Evolutionary conservation across 1,284 basidiomycete genomes (phyloP), one percentile per base, ranked within the genome.

Genomic region (Sparassis latifolia): DNA sequence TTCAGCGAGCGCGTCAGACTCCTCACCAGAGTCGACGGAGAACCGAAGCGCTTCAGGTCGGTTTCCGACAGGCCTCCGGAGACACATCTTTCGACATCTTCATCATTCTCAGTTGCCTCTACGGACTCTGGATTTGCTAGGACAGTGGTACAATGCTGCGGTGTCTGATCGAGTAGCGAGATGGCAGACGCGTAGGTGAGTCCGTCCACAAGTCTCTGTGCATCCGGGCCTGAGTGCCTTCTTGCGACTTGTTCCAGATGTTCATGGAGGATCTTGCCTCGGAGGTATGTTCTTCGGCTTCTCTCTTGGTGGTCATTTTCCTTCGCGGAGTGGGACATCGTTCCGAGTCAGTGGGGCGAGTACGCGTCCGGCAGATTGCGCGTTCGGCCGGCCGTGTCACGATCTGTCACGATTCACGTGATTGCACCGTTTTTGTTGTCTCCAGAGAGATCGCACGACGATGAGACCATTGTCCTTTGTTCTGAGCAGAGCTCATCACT

Each of bases 151-250:
- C 20, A 20, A 20, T 20, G 20, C 9, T 38, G 35, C 20, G 30
- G 30, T 27, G 37, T 32, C 2, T 39, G 28, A 10, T 33, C 42
- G 1, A 39, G 32, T 4, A 45, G 32, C 10, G 41, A 39, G 6
- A 50, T 54, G 3, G 52, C 55, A n/a, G 47, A 48, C 10, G 51
- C 45, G 33, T 54, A 55, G 6, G 55, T 51, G 3, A 57, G 44
- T 5, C 55, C 55, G 12, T n/a, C 35, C 30, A 12, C 28, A 6
- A 53, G 3, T 33, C 31, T 27, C 42, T 33, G 7, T 4, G 28
- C 31, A 6, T n/a, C 4, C 10, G 39, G 7, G 42, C 27, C 30
- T 33, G 33, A 12, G 35, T 45, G 20, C 9, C 10, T 30, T 29
- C 42, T 50, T 9, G 48, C 33, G 20, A 51, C 30, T 29, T 51